Percentiles rank a stretch among this genome's conserved stretches.
Conservation (phyloP, 2,329 filamentous ascomycete species). For the Boeremia exigua region DNA sequence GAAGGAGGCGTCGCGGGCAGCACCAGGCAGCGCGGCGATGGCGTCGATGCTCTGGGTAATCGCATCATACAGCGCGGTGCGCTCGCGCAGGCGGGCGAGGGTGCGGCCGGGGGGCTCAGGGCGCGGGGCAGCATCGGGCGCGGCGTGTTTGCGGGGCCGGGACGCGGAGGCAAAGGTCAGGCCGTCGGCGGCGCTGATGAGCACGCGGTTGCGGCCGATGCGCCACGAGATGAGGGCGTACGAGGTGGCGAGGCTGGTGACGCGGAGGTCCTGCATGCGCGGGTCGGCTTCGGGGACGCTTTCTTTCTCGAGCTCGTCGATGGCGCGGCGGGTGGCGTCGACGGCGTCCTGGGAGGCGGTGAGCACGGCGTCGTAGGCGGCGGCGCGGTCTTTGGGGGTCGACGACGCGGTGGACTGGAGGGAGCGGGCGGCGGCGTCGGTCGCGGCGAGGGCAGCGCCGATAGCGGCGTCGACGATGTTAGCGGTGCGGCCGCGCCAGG, state of each 20-base stretch:
- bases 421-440: slow-evolving; percentile 62
- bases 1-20: slow-evolving; percentile 81
- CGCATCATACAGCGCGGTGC: slow-evolving; percentile 87
- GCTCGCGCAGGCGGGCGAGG: slow-evolving; percentile 81
- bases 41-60: slow-evolving; percentile 90
- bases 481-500: slow-evolving; percentile 85
- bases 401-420: slow-evolving; percentile 54
- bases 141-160: slow-evolving; percentile 56
- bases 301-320: slow-evolving; percentile 86
- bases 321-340: slow-evolving; percentile 90
- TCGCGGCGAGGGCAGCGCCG: slow-evolving; percentile 78
- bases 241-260: slow-evolving; percentile 91
- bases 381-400: slow-evolving; percentile 71
- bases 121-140: slow-evolving; percentile 52
- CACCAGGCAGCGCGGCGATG: slow-evolving; percentile 86
- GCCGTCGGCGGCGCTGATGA: slow-evolving; percentile 85
- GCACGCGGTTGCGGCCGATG: slow-evolving; percentile 87
- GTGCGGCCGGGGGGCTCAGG: slow-evolving; percentile 76
- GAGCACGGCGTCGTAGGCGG: slow-evolving; percentile 89
- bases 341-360: slow-evolving; percentile 91
- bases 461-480: slow-evolving; percentile 93
- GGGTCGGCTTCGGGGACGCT: slow-evolving; percentile 82
- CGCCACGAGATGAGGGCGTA: slow-evolving; percentile 95
- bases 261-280: slow-evolving; percentile 89
- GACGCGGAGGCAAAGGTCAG: slow-evolving; percentile 62